Conservation (phyloP, 176 grass and related monocot genomes). For the Otatea glauca region DNA sequence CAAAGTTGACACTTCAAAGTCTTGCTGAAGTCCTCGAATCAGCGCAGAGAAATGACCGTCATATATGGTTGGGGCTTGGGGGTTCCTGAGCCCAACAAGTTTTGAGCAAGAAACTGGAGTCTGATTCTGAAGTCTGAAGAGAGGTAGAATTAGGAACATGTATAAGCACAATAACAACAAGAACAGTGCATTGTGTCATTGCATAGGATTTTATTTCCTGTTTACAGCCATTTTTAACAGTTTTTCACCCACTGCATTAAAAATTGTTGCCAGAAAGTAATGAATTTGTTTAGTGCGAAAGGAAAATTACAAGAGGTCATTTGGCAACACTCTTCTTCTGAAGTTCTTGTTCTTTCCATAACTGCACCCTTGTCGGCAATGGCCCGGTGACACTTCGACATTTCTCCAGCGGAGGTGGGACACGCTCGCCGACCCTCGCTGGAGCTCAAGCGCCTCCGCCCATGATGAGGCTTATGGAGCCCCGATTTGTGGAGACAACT, state of each 20-base stretch:
- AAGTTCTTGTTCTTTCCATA: not conserved
- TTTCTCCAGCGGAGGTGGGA: no score
- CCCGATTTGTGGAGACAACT: no score
- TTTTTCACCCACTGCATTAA: not conserved
- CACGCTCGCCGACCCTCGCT: not conserved
- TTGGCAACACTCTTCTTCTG: not conserved
- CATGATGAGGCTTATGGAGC: no score
- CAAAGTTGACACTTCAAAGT: slow-evolving; percentile 2
- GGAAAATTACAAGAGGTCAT: not conserved
- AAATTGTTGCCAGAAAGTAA: not conserved
- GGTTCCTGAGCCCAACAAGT: not conserved
- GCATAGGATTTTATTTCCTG: not conserved
- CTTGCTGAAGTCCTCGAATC: not conserved
- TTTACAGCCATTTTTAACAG: not conserved
- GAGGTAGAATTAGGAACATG: not conserved
- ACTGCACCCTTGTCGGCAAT: no score
- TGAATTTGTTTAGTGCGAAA: not conserved
- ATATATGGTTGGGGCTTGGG: not conserved
- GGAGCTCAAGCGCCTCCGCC: no score
- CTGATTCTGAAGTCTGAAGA: not conserved
- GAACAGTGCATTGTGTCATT: not conserved
- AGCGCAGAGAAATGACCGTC: not conserved
- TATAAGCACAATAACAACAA: not conserved
- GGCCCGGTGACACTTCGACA: no score
- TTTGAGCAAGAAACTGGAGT: not conserved